Conservation (phyloP, 2,329 filamentous ascomycete genomes). For the Colletotrichum sp. region DNA sequence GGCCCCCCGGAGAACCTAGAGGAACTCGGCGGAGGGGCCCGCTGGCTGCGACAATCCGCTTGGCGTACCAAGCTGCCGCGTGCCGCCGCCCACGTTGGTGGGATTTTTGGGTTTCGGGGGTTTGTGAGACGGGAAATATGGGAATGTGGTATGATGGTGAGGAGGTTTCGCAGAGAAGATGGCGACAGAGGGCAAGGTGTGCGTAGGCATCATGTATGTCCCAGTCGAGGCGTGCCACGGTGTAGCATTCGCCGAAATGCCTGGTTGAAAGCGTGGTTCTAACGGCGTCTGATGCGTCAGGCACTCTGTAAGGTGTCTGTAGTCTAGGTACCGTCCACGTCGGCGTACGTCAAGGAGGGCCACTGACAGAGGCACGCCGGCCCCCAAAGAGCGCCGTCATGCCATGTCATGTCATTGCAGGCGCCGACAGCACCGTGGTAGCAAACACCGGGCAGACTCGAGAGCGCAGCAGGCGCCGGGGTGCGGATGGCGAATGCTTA, state of each 20-base stretch:
- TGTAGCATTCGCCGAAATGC: neutral
- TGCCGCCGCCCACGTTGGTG: constrained; percentile 9
- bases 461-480: neutral
- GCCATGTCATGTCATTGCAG: constrained; percentile 8
- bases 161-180: neutral
- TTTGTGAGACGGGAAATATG: neutral
- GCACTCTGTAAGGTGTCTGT: neutral
- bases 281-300: neutral
- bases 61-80: constrained; percentile 2
- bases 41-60: constrained; percentile 10
- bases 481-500: neutral
- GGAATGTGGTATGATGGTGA: constrained; percentile 6
- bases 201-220: neutral
- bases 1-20: neutral
- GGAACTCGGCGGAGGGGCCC: neutral
- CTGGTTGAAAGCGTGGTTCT: neutral
- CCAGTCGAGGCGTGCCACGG: neutral
- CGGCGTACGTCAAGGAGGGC: neutral
- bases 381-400: neutral
- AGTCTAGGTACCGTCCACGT: neutral
- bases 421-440: neutral
- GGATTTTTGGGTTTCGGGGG: neutral
- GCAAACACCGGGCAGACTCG: neutral
- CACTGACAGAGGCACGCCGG: neutral
- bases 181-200: neutral